Percentiles rank a stretch among this genome's conserved stretches.
These are phyloP conservation scores for Pyrrhoderma lamaoense DNA, from an alignment of 1,284 basidiomycete genomes.

Conservation along the genomic window DNA sequence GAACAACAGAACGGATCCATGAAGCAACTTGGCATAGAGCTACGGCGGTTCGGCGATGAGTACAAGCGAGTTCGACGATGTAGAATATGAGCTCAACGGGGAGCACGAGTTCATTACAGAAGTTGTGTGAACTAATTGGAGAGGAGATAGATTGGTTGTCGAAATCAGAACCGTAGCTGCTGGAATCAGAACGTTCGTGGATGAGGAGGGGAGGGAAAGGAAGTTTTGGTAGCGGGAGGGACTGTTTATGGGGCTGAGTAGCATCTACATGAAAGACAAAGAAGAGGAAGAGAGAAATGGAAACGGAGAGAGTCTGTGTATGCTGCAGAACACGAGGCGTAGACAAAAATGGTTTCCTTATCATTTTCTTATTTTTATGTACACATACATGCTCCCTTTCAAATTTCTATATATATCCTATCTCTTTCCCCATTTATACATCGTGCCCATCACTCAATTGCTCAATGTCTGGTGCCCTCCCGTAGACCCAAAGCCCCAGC, in stretches of 20 bases:
- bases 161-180: neutral
- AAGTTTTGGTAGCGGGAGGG: no score
- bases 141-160: neutral
- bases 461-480: slow-evolving; percentile 61
- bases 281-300: no score
- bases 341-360: no score
- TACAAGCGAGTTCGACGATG: slow-evolving; percentile 16
- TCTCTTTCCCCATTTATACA: no score
- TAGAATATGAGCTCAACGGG: slow-evolving; percentile 17
- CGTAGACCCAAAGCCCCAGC: slow-evolving; percentile 93
- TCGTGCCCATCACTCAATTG: no score
- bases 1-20: slow-evolving; percentile 15
- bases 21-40: slow-evolving; percentile 17
- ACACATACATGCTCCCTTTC: no score
- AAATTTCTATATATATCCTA: no score
- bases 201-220: no score
- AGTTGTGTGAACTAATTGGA: neutral
- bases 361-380: no score
- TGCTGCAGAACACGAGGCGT: neutral
- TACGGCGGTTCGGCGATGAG: slow-evolving; percentile 7
- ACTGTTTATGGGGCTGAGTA: no score
- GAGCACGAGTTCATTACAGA: slow-evolving; percentile 11
- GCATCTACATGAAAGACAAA: no score
- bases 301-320: no score
- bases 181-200: neutral